A percentile compares a stretch with the other conserved stretches of the same genome.
These are phyloP conservation scores for Marchantia paleacea DNA, from an alignment of 225 moss, liverwort and hornwort species.

Conservation along the genomic window DNA sequence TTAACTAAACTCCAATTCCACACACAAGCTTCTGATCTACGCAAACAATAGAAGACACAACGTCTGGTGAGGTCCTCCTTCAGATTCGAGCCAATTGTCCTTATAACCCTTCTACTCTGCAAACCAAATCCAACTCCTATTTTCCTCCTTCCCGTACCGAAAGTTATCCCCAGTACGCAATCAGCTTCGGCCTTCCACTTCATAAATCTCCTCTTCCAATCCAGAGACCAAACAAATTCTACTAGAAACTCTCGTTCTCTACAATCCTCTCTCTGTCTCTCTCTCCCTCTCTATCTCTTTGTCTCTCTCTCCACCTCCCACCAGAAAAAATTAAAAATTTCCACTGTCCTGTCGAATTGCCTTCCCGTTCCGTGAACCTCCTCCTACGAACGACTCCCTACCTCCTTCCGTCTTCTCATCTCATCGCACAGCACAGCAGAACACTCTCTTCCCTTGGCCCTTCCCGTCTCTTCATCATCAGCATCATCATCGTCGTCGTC, in stretches of 20 bases:
- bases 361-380: not conserved
- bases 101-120: constrained; percentile 28
- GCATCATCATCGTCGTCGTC: not conserved
- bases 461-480: not conserved
- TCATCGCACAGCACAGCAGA: constrained; percentile 4
- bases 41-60: constrained; percentile 27
- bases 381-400: not conserved
- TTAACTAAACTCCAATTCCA: constrained; percentile 30
- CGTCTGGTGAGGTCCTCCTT: constrained; percentile 31
- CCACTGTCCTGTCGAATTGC: constrained; percentile 2
- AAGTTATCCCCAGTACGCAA: constrained; percentile 37
- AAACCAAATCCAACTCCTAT: constrained; percentile 36
- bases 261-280: not conserved
- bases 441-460: not conserved
- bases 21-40: constrained; percentile 14
- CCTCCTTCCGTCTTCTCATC: not conserved
- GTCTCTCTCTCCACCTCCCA: not conserved
- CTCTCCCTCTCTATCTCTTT: not conserved
- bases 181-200: constrained; percentile 49
- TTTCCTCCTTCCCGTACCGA: constrained; percentile 33
- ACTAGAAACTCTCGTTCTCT: not conserved
- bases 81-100: constrained; percentile 30
- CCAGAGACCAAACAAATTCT: not conserved
- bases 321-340: not conserved
- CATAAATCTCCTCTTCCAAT: constrained; percentile 38